These are phyloP conservation scores for Mortierella hygrophila DNA, from an alignment of 192 early-diverging fungal genomes.

Conservation along the genomic window DNA sequence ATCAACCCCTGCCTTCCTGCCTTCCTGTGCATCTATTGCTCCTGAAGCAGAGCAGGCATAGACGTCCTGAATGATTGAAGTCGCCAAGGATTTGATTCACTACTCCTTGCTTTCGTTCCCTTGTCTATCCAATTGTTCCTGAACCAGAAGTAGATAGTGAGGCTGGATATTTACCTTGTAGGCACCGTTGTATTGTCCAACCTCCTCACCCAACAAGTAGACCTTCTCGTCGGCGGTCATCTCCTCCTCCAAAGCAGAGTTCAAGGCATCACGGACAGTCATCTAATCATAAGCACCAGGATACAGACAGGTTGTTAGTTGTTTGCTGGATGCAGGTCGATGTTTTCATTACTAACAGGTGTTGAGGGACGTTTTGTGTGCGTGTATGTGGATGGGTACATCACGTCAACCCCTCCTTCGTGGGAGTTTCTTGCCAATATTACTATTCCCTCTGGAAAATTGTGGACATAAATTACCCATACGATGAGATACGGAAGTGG, in stretches of 20 bases:
- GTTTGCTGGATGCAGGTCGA: background rate
- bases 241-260: slow-evolving; percentile 97
- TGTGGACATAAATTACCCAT: background rate
- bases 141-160: background rate
- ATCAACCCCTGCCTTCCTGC: no score
- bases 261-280: slow-evolving; percentile 96
- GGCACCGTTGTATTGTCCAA: slow-evolving; percentile 98
- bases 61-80: no score
- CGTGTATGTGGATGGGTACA: background rate
- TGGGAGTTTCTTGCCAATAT: background rate
- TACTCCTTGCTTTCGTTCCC: no score
- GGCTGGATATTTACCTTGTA: slow-evolving; percentile 83
- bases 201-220: slow-evolving; percentile 95
- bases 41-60: no score
- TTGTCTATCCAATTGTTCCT: no score
- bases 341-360: no score
- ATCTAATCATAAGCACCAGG: slow-evolving; percentile 66
- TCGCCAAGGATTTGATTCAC: no score
- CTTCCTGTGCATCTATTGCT: no score
- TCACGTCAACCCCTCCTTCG: background rate
- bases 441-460: background rate
- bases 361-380: no score
- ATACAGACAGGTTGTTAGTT: background rate
- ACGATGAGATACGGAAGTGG: background rate
- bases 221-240: slow-evolving; percentile 90